Base-by-base conservation (phyloP, 2,329 filamentous ascomycete genomes). In the Fusarium pseudocircinatum region DNA sequence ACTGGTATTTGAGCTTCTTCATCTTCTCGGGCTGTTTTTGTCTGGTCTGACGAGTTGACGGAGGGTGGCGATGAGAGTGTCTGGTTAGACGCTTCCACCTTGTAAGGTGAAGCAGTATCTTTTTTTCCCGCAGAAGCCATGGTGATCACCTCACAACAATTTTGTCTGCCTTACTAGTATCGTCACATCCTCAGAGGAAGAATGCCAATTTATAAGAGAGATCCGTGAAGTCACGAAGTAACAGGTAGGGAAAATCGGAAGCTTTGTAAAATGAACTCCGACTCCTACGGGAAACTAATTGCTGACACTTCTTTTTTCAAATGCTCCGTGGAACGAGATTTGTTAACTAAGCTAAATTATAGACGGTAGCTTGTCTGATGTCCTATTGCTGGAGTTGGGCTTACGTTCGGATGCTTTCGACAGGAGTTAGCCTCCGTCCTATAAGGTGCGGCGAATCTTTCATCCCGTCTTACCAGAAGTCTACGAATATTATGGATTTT, bases 111-210 rank as follows among this genome's bases (percentile, higher is more conserved):
- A 1, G 14, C 30, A 9, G 36, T 42, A 24, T 53, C 58, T 34
- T 58, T 63, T 30, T 16, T 42, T 20, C 42, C 39, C 37, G 37
- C 9, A 39, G 20, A 28, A 28, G 46, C 15, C 64, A 69, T 69
- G 24, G 39, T 36, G 22, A 14, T 34, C 12, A 10, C 6, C 7
- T 0, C 7, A 14, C 11, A 4, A 6, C 0, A 4, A 6, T 6
- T 47, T 9, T 47, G 4, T 0, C 28, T 16, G 20, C 2, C 6
- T 6, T 22, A 10, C 2, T 16, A 2, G 7, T 12, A 47, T 30
- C 4, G 13, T 47, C 14, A 16, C 26, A 30, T 47, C 4, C 1
- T 46, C 2, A 6, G 14, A 47, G 26, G 26, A 30, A 30, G 24
- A 20, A 14, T n/a, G 2, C 7, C 20, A n/a, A n/a, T 28, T 36